Evolutionary conservation across 1,139 yeast species (phyloP), one percentile per base, ranked within the genome.

Genomic region (Suzukiozyma palmioleophila): DNA sequence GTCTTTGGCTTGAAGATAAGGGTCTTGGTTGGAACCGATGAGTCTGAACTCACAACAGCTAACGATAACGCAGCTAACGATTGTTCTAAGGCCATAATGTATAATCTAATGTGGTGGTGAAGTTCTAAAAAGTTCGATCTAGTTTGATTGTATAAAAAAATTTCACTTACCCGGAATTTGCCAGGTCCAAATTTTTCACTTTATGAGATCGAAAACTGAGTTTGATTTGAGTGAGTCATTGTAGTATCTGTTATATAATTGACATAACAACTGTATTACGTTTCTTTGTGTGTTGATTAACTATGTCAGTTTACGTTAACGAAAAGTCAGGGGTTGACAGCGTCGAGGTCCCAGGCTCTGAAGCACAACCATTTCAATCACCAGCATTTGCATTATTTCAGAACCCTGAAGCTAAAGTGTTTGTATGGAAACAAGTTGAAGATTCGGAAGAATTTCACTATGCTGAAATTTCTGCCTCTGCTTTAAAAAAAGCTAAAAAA

Each of bases 401-500:
- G 32, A 58, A 64, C 37, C 72, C 79, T 14, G 88, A 81, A 39
- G 80, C 87, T 34, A 75, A 78, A 44, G 60, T 88, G 32, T 68
- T 75, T 28, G 79, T 85, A 32, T 80, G 71, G 66, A 87, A 87
- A 61, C 79, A 77, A 46, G 69, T 68, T 27, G 84, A 77, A 40
- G 89, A 79, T 24, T 53, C 66, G 10, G 75, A 69, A 43, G 75
- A 73, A 44, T 74, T 60, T 42, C 81, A 63, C 29, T 94, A 78
- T 60, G 76, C 70, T 49, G 92, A 84, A 53, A 89, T 94, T 54
- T 74, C 92, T n/a, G 89, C 96, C 3, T 81, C 95, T 38, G 97
- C 96, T 5, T 70, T 90, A 58, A 94, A 94, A 69, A 92, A 90
- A 67, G 97, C 98, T 53, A 87, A 87, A 66, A 94, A 94, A 64